Conservation (phyloP, 1,139 yeast species). For the Diutina sp. region DNA sequence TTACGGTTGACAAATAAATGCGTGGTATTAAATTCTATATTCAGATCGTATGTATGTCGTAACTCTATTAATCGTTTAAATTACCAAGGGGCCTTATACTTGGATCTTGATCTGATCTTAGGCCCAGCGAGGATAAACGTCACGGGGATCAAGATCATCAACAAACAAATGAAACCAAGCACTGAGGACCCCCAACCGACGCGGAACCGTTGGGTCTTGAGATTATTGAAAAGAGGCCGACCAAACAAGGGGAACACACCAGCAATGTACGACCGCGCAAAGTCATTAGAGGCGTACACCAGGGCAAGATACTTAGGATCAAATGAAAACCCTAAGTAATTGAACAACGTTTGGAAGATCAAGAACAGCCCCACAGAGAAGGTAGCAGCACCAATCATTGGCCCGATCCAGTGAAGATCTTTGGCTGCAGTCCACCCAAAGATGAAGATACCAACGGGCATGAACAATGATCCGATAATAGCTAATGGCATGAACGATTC, state of each 20-base stretch:
- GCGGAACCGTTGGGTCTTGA: conserved; percentile 32
- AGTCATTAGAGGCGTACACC: conserved; percentile 45
- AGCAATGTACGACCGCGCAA: conserved; percentile 40
- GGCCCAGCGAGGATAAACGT: conserved; percentile 38
- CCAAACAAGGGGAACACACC: conserved; percentile 56
- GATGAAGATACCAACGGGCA: conserved; percentile 33
- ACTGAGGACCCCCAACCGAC: conserved; percentile 60
- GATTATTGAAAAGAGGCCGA: conserved; percentile 31
- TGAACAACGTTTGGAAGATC: conserved; percentile 27
- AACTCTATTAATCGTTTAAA: too few species aligned
- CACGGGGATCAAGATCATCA: conserved; percentile 56
- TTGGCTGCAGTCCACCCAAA: conserved; percentile 38
- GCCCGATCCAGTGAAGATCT: conserved; percentile 30
- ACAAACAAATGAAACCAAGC: conserved; percentile 10
- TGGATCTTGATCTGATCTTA: conserved; percentile 35
- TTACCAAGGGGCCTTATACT: conserved; percentile 16
- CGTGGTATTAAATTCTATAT: too few species aligned
- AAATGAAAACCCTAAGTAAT: conserved; percentile 54
- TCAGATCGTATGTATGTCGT: too few species aligned
- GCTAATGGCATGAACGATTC: conserved; percentile 49
- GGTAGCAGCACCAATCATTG: conserved; percentile 27
- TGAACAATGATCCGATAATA: conserved; percentile 25
- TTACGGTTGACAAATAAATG: too few species aligned
- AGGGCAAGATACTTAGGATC: conserved; percentile 38
- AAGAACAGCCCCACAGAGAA: conserved; percentile 25